Conservation (phyloP, 495 filamentous ascomycete genomes). For the Neurospora pannonica region DNA sequence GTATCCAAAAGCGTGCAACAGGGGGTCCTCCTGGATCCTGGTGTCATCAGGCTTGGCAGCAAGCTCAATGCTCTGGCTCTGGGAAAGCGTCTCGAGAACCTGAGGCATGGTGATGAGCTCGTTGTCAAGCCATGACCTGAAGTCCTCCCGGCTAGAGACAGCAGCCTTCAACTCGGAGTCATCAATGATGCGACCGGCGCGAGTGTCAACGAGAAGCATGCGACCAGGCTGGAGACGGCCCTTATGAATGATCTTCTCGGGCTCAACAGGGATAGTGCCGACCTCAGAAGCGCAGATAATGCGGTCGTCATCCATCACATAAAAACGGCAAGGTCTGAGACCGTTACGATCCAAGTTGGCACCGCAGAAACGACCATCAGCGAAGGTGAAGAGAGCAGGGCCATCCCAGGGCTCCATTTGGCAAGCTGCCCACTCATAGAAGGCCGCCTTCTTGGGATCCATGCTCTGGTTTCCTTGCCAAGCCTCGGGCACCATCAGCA, state of each 20-base stretch:
- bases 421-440: slow-evolving; percentile 99
- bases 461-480: slow-evolving; percentile 93
- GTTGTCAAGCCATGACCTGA: slow-evolving; percentile 79
- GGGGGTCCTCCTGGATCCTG: slow-evolving; percentile 76
- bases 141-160: slow-evolving; percentile 77
- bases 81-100: slow-evolving; percentile 50
- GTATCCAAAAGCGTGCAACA: slow-evolving; percentile 86
- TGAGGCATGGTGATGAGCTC: slow-evolving; percentile 72
- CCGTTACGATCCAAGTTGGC: slow-evolving; percentile 98
- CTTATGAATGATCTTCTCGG: slow-evolving; percentile 87
- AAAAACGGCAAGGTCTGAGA: slow-evolving; percentile 94
- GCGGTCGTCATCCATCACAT: slow-evolving; percentile 94
- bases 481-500: slow-evolving; percentile 98
- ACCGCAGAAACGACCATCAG: slow-evolving; percentile 95
- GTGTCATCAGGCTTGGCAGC: slow-evolving; percentile 54
- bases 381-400: slow-evolving; percentile 95
- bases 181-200: slow-evolving; percentile 92
- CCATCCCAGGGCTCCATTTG: slow-evolving; percentile 99
- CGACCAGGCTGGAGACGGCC: slow-evolving; percentile 91
- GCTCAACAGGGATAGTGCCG: slow-evolving; percentile 85
- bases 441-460: slow-evolving; percentile 93
- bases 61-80: slow-evolving; percentile 45
- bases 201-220: slow-evolving; percentile 95
- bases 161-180: slow-evolving; percentile 88
- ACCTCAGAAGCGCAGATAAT: slow-evolving; percentile 99